Evolutionary conservation across 2,329 filamentous ascomycete species (phyloP).

Genomic region (Beauveria scarabaeidicola): DNA sequence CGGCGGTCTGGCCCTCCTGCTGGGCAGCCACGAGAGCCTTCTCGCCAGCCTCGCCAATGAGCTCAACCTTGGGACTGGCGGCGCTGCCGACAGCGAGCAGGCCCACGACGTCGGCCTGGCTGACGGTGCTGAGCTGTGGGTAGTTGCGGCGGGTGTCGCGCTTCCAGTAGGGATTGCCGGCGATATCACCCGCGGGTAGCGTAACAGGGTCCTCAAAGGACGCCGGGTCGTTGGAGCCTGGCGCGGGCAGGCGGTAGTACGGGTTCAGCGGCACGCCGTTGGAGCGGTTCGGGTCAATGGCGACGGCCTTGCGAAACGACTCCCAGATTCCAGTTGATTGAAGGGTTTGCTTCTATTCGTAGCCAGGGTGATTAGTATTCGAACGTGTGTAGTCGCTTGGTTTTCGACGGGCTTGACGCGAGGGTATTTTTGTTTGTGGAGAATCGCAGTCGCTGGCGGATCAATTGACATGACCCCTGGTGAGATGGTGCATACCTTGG

Average conservation of each 20-base stretch:
- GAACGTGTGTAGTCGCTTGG: constrained; percentile 11
- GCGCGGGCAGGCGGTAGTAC: constrained; percentile 76
- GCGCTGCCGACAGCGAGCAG: constrained; percentile 80
- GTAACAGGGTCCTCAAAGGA: constrained; percentile 38
- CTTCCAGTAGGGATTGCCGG: constrained; percentile 61
- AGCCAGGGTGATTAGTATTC: constrained; percentile 10
- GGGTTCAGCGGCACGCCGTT: constrained; percentile 89
- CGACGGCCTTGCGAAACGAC: constrained; percentile 64
- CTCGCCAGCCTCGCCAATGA: constrained; percentile 54
- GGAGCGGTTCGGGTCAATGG: constrained; percentile 80
- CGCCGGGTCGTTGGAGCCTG: constrained; percentile 32
- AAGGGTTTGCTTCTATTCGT: constrained; percentile 81
- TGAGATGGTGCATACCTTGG: constrained; percentile 42
- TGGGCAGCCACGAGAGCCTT: constrained; percentile 66
- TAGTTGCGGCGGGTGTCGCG: constrained; percentile 80
- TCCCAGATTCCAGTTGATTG: constrained; percentile 88
- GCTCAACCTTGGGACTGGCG: constrained; percentile 70
- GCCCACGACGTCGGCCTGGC: constrained; percentile 76
- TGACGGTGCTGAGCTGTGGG: constrained; percentile 69
- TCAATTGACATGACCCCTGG: constrained; percentile 16
- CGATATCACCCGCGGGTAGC: constrained; percentile 46
- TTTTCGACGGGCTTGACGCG: constrained; percentile 3
- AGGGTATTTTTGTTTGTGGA: neutral
- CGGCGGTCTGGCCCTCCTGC: constrained; percentile 63
- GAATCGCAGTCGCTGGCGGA: constrained; percentile 6